phyloP scores from a whole-genome alignment of 768 basidiomycete species.

The Agrocybe praecox region DNA sequence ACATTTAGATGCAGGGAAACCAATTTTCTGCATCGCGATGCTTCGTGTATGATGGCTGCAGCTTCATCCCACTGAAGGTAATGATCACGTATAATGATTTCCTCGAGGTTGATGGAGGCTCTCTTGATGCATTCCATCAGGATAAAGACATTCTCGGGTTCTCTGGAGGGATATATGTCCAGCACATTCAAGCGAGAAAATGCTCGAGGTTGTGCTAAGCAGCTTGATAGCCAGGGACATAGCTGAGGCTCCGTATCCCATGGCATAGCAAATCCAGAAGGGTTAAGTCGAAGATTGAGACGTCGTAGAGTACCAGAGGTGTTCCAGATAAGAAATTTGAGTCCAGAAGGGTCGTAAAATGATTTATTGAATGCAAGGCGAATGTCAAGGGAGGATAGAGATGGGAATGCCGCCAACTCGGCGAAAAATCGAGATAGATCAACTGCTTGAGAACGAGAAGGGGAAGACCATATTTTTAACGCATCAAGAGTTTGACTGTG shows the following conservation, averaged over 20 bases:
- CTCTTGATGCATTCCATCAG: conserved; percentile 31
- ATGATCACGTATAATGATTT: conserved; percentile 39
- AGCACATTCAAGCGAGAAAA: conserved; percentile 32
- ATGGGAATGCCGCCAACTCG: conserved; percentile 30
- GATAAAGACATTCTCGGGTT: conserved; percentile 31
- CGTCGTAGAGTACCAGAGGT: conserved; percentile 30
- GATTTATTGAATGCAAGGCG: conserved; percentile 40
- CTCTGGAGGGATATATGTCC: conserved; percentile 41
- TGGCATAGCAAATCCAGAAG: conserved; percentile 25
- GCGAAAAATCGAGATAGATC: conserved; percentile 44
- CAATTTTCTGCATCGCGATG: conserved; percentile 25
- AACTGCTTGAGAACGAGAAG: conserved; percentile 17
- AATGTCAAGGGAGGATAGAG: conserved; percentile 32
- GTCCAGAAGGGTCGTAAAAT: conserved; percentile 35
- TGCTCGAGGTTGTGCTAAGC: conserved; percentile 22
- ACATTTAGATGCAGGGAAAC: conserved; percentile 34
- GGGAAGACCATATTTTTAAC: conserved; percentile 40
- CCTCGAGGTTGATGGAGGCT: conserved; percentile 31
- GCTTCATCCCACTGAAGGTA: conserved; percentile 38
- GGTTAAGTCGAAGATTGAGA: conserved; percentile 41
- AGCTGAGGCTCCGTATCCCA: conserved; percentile 22
- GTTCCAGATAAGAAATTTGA: conserved; percentile 32
- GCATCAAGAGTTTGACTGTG: conserved; percentile 33
- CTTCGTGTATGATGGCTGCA: conserved; percentile 19
- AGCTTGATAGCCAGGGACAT: conserved; percentile 29